Evolutionary conservation across 2,329 filamentous ascomycete species (phyloP).

Genomic region (Fusarium pininemorale): DNA sequence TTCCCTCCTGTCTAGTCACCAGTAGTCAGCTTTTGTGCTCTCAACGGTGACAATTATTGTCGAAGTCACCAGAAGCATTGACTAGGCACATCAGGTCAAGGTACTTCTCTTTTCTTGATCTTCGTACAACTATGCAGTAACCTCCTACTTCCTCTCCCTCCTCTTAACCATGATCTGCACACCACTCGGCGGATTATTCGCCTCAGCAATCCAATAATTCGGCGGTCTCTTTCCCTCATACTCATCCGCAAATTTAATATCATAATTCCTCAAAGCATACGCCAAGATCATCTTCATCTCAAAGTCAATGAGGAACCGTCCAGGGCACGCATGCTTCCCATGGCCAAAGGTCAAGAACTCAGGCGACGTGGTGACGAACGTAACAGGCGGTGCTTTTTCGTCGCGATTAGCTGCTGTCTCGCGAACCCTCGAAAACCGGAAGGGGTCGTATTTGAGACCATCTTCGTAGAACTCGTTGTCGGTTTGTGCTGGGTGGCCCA

Average conservation of each 20-base stretch:
- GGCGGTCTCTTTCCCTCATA: constrained; percentile 33
- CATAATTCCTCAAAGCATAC: constrained; percentile 35
- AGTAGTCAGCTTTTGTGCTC: background rate
- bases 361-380: constrained; percentile 34
- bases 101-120: background rate
- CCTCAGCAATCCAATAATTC: constrained; percentile 35
- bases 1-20: background rate
- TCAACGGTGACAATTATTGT: no score
- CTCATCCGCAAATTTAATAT: constrained; percentile 28
- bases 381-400: constrained; percentile 16
- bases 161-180: constrained; percentile 31
- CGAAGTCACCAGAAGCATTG: background rate
- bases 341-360: constrained; percentile 48
- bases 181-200: constrained; percentile 27
- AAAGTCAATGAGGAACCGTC: constrained; percentile 45
- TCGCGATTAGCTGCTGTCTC: constrained; percentile 35
- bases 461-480: constrained; percentile 47
- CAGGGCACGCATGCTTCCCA: constrained; percentile 48
- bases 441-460: constrained; percentile 52
- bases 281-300: constrained; percentile 47
- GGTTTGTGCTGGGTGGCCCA: constrained; percentile 43
- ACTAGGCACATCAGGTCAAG: background rate
- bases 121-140: background rate
- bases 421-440: constrained; percentile 51
- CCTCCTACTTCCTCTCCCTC: background rate